Conservation (phyloP, 345 rosid genomes). For the Bretschneidera sinensis region DNA sequence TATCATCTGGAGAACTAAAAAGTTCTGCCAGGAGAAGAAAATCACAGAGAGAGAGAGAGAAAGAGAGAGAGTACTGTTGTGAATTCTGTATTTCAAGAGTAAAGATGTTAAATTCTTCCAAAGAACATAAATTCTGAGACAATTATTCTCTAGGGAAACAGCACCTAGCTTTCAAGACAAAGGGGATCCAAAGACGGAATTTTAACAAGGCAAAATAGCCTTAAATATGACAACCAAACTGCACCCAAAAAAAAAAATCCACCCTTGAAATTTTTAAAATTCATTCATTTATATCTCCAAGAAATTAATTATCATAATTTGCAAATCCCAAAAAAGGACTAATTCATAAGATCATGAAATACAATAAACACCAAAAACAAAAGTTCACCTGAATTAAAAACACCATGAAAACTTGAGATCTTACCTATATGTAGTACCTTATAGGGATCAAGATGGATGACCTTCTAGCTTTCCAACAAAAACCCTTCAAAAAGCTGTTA, state of each 20-base stretch:
- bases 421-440: conserved; percentile 8
- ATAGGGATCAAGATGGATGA: not conserved
- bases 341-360: conserved; percentile 7
- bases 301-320: conserved; percentile 13
- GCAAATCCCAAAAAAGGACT: conserved; percentile 14
- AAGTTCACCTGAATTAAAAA: not conserved
- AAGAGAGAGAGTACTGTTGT: not conserved
- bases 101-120: conserved; percentile 13
- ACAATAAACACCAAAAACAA: conserved; percentile 22
- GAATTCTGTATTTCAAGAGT: too few species aligned
- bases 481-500: conserved; percentile 22
- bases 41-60: not conserved
- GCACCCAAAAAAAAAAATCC: not conserved
- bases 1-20: not conserved
- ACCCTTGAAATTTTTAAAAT: conserved; percentile 7
- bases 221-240: conserved; percentile 19
- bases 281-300: conserved; percentile 5
- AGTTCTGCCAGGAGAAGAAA: not conserved
- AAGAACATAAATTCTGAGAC: conserved; percentile 6
- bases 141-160: conserved; percentile 17
- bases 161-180: conserved; percentile 18
- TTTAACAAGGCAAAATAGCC: not conserved
- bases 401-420: not conserved
- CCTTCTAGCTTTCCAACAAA: conserved; percentile 22
- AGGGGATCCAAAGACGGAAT: conserved; percentile 22